phyloP scores from a whole-genome alignment of 495 filamentous ascomycete species.

The Oleoguttula mirabilis region DNA sequence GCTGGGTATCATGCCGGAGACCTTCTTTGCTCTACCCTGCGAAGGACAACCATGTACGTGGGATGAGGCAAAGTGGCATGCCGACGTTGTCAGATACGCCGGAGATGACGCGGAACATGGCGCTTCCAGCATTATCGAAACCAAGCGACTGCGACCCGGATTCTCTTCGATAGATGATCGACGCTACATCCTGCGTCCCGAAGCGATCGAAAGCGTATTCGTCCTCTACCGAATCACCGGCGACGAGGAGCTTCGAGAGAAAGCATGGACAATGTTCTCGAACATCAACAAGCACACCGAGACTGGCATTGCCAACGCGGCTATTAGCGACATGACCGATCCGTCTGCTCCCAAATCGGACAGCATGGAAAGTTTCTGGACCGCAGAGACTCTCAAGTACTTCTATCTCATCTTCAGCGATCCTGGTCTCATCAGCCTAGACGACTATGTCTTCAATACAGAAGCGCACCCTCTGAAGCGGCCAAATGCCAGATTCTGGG shows the following conservation, averaged over 20 bases:
- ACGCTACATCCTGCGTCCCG: conserved; percentile 52
- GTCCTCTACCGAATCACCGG: conserved; percentile 65
- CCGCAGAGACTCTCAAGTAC: conserved; percentile 41
- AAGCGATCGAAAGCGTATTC: conserved; percentile 44
- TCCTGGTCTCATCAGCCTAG: conserved; percentile 36
- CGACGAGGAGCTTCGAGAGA: conserved; percentile 48
- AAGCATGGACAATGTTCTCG: conserved; percentile 65
- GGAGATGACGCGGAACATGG: neutral
- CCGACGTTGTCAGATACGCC: conserved; percentile 21
- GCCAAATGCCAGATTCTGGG: neutral
- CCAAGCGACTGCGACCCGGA: conserved; percentile 20
- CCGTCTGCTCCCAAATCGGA: conserved; percentile 10
- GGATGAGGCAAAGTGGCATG: conserved; percentile 41
- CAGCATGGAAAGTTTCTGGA: conserved; percentile 36
- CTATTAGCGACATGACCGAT: conserved; percentile 23
- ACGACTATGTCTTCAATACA: conserved; percentile 45
- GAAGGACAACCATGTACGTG: conserved; percentile 37
- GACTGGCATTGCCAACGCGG: conserved; percentile 26
- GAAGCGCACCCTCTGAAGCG: conserved; percentile 37
- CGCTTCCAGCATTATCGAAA: neutral
- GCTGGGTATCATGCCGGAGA: conserved; percentile 60
- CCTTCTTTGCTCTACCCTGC: conserved; percentile 41
- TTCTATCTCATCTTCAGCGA: conserved; percentile 40
- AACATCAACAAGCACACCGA: conserved; percentile 35
- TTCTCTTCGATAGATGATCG: conserved; percentile 12